A percentile compares a stretch with the other conserved stretches of the same genome.
phyloP scores from a whole-genome alignment of 768 basidiomycete species.

The Kwoniella shandongensis region DNA sequence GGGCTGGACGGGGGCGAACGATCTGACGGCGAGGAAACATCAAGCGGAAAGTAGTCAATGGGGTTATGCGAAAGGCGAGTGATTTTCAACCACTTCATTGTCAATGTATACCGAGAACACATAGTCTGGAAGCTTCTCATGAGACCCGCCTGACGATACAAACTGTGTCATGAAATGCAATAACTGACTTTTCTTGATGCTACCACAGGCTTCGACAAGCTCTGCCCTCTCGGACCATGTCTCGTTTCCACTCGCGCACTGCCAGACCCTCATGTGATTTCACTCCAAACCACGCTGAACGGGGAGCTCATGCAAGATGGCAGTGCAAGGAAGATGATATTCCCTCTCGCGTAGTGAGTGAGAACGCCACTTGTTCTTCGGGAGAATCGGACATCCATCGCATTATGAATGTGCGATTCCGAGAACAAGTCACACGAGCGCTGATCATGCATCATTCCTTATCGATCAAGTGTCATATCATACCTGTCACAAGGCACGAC shows the following conservation, averaged over 20 bases:
- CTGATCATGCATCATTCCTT: background rate
- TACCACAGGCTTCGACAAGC: conserved; percentile 45
- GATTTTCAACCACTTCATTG: background rate
- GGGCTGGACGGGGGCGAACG: conserved; percentile 56
- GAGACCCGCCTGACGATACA: too few species aligned
- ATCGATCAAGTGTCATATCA: conserved; percentile 56
- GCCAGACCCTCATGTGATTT: conserved; percentile 28
- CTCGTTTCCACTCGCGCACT: conserved; percentile 37
- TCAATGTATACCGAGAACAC: too few species aligned
- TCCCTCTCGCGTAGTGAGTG: conserved; percentile 27
- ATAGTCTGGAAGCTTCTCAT: background rate
- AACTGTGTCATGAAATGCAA: background rate
- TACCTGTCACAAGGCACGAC: conserved; percentile 83
- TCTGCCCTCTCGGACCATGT: conserved; percentile 48
- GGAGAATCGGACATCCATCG: background rate
- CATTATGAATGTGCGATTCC: background rate
- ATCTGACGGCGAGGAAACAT: conserved; percentile 28
- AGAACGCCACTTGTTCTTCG: too few species aligned
- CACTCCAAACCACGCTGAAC: conserved; percentile 27
- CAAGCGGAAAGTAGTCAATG: conserved; percentile 27
- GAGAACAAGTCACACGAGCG: background rate
- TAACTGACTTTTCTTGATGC: conserved; percentile 26
- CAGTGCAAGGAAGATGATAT: conserved; percentile 24
- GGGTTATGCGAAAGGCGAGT: conserved; percentile 31
- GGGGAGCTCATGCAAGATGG: conserved; percentile 27